Evolutionary conservation across 371 early-diverging fungal genomes (phyloP), one percentile per base, ranked within the genome.

Genomic region (Mucor irregularis): DNA sequence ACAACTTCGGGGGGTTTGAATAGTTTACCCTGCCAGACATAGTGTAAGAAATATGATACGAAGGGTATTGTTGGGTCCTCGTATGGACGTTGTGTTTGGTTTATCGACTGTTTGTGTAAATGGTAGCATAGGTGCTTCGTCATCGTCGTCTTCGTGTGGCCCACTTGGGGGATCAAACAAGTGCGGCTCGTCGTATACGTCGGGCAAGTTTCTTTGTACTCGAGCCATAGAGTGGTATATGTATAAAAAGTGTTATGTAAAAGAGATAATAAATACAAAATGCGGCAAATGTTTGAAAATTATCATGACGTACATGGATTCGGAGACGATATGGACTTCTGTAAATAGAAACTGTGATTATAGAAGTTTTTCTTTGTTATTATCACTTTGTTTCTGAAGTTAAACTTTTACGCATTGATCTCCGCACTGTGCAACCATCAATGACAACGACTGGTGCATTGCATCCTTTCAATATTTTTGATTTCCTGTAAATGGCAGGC

Each of bases 41-140:
- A 71, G 43, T 1, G 81, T 81, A 16, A 81, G 44, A 43, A 73
- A 70, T 30, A 78, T 43, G 26, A 71, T 64, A 60, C 60, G 66
- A 24, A 65, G 52, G 10, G 64, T 71, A 40, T 61, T 69, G 39
- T 63, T 74, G 7, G 66, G 61, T 19, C 80, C 80, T 49, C 57
- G 64, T 19, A 78, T 71, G 49, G 21, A 43, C 2, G 31, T 11
- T 0, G n/a, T 42, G 19, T 56, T 40, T 0, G 7, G 3, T 25
- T 34, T 30, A 17, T 45, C 19, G 11, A 19, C 14, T 13, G 39
- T 48, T 35, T 14, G 35, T 22, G 13, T 45, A 37, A 26, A n/a
- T n/a, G 50, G 34, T 22, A 56, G 34, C 46, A 58, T 57, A 17
- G 59, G 40, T 26, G 25, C 49, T 24, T 53, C 49, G 8, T 21